A percentile compares a stretch with the other conserved stretches of the same genome.
These are phyloP conservation scores for Naganishia vaughanmartiniae DNA, from an alignment of 768 basidiomycete species.

Conservation along the genomic window DNA sequence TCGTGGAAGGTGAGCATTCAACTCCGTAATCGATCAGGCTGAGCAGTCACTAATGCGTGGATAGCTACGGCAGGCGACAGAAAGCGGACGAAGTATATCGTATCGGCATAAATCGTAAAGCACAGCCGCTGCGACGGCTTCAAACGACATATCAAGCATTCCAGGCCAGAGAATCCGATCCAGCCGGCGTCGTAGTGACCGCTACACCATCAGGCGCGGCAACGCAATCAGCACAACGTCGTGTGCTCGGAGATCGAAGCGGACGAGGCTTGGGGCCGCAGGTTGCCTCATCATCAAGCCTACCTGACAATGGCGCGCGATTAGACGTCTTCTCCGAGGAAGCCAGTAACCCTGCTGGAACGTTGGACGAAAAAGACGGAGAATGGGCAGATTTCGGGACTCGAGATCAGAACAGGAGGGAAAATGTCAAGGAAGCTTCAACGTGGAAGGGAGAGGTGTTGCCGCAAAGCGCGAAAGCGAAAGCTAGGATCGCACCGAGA, in stretches of 20 bases:
- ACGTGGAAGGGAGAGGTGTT: conserved; percentile 55
- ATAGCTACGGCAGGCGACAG: conserved; percentile 11
- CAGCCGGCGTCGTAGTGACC: conserved; percentile 9
- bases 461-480: conserved; percentile 45
- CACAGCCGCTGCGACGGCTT: conserved; percentile 77
- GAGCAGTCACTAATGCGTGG: not conserved
- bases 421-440: conserved; percentile 54
- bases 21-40: conserved; percentile 43
- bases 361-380: conserved; percentile 34
- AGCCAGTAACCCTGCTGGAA: conserved; percentile 25
- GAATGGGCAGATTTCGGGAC: conserved; percentile 56
- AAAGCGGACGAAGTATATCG: conserved; percentile 80
- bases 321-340: conserved; percentile 51
- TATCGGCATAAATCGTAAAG: conserved; percentile 75
- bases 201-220: conserved; percentile 14
- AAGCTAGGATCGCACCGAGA: conserved; percentile 42
- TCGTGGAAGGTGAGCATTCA: conserved; percentile 51
- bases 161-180: conserved; percentile 42
- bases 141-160: conserved; percentile 79
- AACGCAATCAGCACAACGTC: conserved; percentile 5
- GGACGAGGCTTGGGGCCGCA: not conserved
- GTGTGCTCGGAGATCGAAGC: conserved; percentile 5
- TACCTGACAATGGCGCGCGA: conserved; percentile 43
- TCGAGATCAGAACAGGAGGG: conserved; percentile 53
- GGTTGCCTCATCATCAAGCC: not conserved